These are phyloP conservation scores for Pachyrhizus erosus DNA, from an alignment of 306 rosid species.

Conservation along the genomic window DNA sequence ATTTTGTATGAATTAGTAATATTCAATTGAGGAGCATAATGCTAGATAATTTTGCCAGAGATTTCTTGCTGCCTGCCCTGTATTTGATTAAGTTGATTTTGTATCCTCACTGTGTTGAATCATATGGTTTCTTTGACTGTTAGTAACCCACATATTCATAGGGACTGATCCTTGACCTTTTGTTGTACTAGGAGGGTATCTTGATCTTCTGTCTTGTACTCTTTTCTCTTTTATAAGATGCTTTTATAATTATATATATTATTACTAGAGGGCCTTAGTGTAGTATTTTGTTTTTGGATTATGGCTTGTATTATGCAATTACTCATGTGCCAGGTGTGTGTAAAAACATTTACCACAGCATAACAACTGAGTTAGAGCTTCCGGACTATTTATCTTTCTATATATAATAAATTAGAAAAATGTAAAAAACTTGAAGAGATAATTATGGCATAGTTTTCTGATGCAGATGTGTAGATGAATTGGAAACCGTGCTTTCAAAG, in stretches of 20 bases:
- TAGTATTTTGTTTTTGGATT: slow-evolving; percentile 25
- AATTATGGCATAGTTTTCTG: slow-evolving; percentile 36
- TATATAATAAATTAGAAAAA: background rate
- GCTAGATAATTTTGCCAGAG: background rate
- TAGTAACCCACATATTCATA: background rate
- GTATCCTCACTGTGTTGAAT: slow-evolving; percentile 16
- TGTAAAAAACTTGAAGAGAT: background rate
- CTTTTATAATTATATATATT: background rate
- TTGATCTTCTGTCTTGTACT: background rate
- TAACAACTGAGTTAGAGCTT: slow-evolving; percentile 23
- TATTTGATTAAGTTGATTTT: slow-evolving; percentile 2
- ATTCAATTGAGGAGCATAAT: background rate
- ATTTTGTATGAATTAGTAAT: background rate
- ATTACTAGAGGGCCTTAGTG: slow-evolving; percentile 4
- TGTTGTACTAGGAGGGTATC: slow-evolving; percentile 6
- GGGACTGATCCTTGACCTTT: slow-evolving; percentile 21
- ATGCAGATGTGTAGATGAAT: slow-evolving; percentile 92
- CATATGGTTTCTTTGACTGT: background rate
- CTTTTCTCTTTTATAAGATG: background rate
- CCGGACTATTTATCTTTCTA: background rate
- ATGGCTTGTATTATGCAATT: slow-evolving; percentile 14
- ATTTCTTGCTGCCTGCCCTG: background rate
- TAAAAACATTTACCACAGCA: background rate
- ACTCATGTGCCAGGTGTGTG: background rate
- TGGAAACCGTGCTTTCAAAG: slow-evolving; percentile 88